Base-by-base conservation (phyloP, 371 early-diverging fungal species). In the Parasitella parasitica region DNA sequence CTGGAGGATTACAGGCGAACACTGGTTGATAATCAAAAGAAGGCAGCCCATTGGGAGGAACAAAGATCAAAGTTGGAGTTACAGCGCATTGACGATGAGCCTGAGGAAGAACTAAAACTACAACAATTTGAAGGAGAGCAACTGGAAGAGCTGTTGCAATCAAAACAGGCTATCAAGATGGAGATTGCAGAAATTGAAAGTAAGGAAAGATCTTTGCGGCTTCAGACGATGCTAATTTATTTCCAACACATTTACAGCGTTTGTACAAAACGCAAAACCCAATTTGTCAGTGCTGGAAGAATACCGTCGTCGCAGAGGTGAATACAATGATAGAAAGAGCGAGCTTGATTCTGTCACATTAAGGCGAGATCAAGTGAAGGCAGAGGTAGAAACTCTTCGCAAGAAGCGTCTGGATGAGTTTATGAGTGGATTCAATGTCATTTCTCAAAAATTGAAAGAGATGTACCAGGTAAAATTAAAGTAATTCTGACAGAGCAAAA, bases 361-460 rank as follows among this genome's bases (percentile, higher is more conserved):
- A 9, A 73, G 80, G 46, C 84, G 95, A 38, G 96, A 97, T 70
- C 75, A 66, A 6, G 87, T 87, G 16, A 93, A 94, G 77, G 67
- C 72, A 22, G 74, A 80, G 55, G 89, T 91, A 50, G 97, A 96
- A 59, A 76, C 76, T 8, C 74, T 98, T 54, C 89, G 95, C 22
- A 93, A 92, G 51, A 71, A 81, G 59, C 86, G 99, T 38, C 72
- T 94, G 13, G 91, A 92, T 35, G 92, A 94, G 76, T 99, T 99
- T 73, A 97, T 99, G 97, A 80, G 84, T 9, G 99, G 99, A 0
- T 99, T 99, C 74, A 91, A 87, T 34, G 78, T 84, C 27, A 98
- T 99, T 48, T 96, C 99, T 24, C 80, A 88, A 63, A 91, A 97
- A 67, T 82, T 99, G 28, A 99, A 99, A 79, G 97, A 97, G 79